Evolutionary conservation across 2,329 filamentous ascomycete species (phyloP).

Genomic region (Fusarium scirpi): DNA sequence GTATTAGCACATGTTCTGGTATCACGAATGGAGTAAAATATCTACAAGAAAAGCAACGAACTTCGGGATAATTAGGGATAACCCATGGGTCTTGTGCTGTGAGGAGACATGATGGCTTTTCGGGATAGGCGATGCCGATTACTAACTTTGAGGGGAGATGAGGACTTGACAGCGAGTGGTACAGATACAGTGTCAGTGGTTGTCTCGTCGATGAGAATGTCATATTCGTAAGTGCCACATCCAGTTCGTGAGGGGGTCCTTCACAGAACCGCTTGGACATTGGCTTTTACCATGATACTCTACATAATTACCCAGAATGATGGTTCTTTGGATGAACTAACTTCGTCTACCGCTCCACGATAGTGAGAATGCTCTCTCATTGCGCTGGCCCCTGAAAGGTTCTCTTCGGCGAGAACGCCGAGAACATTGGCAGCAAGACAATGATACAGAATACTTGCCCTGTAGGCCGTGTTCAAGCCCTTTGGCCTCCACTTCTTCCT

Average conservation of each 20-base stretch:
- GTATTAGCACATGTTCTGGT: conserved; percentile 3
- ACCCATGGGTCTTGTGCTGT: neutral
- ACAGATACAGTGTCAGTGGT: neutral
- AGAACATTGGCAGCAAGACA: neutral
- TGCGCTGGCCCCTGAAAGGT: neutral
- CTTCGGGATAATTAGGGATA: conserved; percentile 37
- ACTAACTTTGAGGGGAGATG: neutral
- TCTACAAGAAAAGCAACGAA: conserved; percentile 2
- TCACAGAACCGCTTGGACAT: neutral
- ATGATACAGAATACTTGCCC: neutral
- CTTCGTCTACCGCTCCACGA: neutral
- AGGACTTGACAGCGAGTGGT: neutral
- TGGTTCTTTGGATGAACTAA: neutral
- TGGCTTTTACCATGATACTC: neutral
- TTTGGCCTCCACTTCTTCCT: neutral
- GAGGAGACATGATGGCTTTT: neutral
- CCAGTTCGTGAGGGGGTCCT: neutral
- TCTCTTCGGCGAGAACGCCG: neutral
- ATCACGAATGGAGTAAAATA: neutral
- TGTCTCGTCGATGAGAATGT: neutral
- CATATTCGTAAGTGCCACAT: neutral
- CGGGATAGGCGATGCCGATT: neutral
- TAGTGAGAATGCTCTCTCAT: neutral
- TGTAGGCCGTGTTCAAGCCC: rapidly evolving
- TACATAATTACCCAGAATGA: neutral